phyloP scores from a whole-genome alignment of 805 yeast genomes.

The Yarrowia porcina region DNA sequence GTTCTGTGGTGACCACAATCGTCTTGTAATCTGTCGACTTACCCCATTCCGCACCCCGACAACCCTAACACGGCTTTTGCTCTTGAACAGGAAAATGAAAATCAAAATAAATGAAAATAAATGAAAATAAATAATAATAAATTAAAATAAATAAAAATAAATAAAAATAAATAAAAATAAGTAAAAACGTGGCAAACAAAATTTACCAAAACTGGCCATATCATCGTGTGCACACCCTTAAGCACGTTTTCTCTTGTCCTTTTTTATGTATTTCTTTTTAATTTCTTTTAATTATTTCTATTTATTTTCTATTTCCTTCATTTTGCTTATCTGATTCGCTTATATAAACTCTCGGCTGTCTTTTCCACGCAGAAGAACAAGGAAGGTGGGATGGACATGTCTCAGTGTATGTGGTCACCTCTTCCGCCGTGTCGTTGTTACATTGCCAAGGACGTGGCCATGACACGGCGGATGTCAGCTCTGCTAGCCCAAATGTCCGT shows the following conservation, averaged over 20 bases:
- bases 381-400: neutral
- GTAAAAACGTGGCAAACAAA: no score
- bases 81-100: neutral
- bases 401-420: neutral
- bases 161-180: no score
- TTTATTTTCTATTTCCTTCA: no score
- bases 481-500: neutral
- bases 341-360: constrained; percentile 20
- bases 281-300: no score
- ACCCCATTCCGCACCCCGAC: neutral
- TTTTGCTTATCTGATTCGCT: constrained; percentile 20
- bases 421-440: no score
- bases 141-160: neutral
- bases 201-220: no score
- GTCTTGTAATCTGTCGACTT: neutral
- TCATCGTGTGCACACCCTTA: no score
- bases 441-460: no score
- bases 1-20: neutral
- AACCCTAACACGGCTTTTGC: constrained; percentile 21
- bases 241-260: no score
- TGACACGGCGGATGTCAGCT: no score
- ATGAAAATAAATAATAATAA: neutral
- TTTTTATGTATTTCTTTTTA: no score
- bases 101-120: neutral
- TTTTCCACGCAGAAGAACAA: constrained; percentile 9